phyloP scores from a whole-genome alignment of 2,329 filamentous ascomycete species.

The Paraconiothyrium sp. region DNA sequence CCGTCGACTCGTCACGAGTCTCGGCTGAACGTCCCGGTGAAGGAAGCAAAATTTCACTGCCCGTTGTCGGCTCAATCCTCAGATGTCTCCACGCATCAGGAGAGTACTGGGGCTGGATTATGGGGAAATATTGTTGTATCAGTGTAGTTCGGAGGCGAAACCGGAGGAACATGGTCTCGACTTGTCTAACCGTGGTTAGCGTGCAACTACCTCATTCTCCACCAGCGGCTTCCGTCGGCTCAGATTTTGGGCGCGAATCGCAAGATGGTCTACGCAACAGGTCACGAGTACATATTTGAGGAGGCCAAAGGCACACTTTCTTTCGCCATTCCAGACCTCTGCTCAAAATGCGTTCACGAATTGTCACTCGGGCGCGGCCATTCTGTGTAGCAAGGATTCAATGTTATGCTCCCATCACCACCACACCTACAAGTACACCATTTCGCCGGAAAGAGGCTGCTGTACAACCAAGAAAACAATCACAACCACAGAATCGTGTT shows the following conservation, averaged over 20 bases:
- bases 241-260: not conserved
- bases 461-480: not conserved
- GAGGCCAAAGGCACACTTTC: not conserved
- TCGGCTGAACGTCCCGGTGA: not conserved
- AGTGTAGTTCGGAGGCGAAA: slow-evolving; percentile 12
- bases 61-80: slow-evolving; percentile 1
- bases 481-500: not conserved
- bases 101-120: slow-evolving; percentile 1
- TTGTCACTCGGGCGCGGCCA: not conserved
- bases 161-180: slow-evolving; percentile 9
- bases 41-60: not conserved
- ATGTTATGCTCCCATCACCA: slow-evolving; percentile 3
- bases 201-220: slow-evolving; percentile 1
- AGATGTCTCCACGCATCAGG: not conserved
- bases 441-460: slow-evolving; percentile 6
- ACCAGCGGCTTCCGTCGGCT: slow-evolving; percentile 8
- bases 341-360: slow-evolving; percentile 7
- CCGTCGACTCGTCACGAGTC: not conserved
- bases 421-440: not conserved
- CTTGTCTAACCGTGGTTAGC: slow-evolving; percentile 4
- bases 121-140: not conserved
- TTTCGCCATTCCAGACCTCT: not conserved
- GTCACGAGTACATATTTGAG: slow-evolving; percentile 14
- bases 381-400: slow-evolving; percentile 1
- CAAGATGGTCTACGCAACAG: not conserved